Base-by-base conservation (phyloP, 2,329 filamentous ascomycete species). In the Calonectria henricotiae region DNA sequence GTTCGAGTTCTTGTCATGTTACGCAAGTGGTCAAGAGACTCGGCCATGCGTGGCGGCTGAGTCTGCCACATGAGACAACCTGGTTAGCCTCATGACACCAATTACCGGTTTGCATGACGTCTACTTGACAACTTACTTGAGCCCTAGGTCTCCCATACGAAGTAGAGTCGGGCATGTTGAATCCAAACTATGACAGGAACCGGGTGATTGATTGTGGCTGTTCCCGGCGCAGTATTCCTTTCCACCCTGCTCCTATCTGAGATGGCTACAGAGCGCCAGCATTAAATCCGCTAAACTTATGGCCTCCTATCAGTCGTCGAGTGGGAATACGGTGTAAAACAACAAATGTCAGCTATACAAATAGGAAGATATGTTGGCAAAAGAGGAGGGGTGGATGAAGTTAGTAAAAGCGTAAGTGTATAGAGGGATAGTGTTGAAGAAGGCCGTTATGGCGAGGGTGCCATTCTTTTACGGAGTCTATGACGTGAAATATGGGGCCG, bases 401-500 rank as follows among this genome's bases (percentile, higher is more conserved):
- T 17, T 20, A 35, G 7, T 2, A 20, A 20, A 54, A 35, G 7
- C n/a, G 4, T 2, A 20, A n/a, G 15, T 35, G 47, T 32, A 32
- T n/a, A 32, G 13, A 30, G 23, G 9, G n/a, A 35, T 35, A n/a
- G 27, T 35, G 30, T 54, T 54, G 13, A 13, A 35, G 30, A 54
- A 6, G 47, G 3, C 41, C 41, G 20, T 17, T 20, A 9, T 15
- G 17, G 41, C 8, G n/a, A 44, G 20, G 43, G n/a, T 46, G n/a
- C 43, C 43, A 46, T 46, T 9, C 11, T 46, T 46, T 46, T 54
- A 35, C n/a, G 20, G 49, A 2, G 27, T 9, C 30, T 20, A 54
- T 54, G 49, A 54, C 49, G 49, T 35, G 49, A 35, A 8, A 20
- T 54, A 54, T 54, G 49, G 49, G 49, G 15, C 49, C 17, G 17